Evolutionary conservation across 805 yeast genomes (phyloP).

Genomic region (Nakazawaea ernobii): DNA sequence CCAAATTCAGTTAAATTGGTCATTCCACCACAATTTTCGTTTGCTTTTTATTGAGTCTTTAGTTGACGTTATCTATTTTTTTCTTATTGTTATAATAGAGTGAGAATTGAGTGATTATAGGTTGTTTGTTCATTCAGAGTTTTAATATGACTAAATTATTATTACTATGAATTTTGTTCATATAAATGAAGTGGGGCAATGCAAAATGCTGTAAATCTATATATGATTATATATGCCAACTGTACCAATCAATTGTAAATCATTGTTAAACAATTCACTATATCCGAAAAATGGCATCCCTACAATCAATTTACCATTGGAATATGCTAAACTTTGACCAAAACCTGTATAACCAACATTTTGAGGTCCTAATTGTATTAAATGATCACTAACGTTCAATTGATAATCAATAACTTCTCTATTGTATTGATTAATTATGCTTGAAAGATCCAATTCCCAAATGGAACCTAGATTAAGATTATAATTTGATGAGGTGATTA

Average conservation of each 20-base stretch:
- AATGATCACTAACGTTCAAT: not conserved
- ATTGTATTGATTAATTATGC: slow-evolving; percentile 26
- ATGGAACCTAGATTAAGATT: too few relatives aligned
- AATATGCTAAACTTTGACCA: slow-evolving; percentile 32
- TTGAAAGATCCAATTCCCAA: slow-evolving; percentile 23
- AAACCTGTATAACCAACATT: slow-evolving; percentile 34
- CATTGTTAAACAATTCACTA: slow-evolving; percentile 21
- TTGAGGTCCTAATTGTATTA: slow-evolving; percentile 18
- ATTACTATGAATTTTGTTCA: too few relatives aligned
- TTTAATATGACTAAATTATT: too few relatives aligned
- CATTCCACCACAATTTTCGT: too few relatives aligned
- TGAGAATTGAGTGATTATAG: too few relatives aligned
- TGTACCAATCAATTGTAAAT: slow-evolving; percentile 26
- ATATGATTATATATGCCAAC: slow-evolving; percentile 16
- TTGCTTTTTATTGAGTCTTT: too few relatives aligned
- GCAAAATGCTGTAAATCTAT: too few relatives aligned
- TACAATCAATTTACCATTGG: slow-evolving; percentile 23
- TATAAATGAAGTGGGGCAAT: too few relatives aligned
- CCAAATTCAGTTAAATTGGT: too few relatives aligned
- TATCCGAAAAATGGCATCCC: slow-evolving; percentile 34
- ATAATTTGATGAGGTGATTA: slow-evolving; percentile 20
- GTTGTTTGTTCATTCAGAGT: too few relatives aligned
- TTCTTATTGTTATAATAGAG: too few relatives aligned
- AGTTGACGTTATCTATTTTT: too few relatives aligned
- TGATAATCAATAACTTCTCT: not conserved